Base-by-base conservation (phyloP, 2,329 filamentous ascomycete species). In the Phyllosticta citrichinensis region DNA sequence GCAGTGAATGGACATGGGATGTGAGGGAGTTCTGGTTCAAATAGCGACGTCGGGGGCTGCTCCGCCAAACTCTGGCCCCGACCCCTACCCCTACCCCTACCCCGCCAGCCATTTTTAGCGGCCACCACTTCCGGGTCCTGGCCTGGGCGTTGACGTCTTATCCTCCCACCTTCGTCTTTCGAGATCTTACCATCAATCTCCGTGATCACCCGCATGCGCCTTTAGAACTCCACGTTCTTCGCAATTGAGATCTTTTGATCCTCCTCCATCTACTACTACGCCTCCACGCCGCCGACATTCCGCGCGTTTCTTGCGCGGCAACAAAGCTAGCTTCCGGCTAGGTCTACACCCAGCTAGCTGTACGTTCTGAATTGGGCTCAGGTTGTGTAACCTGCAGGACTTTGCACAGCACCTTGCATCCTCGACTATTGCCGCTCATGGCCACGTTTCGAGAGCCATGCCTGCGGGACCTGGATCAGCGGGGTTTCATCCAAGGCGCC, bases 401-500 rank as follows among this genome's bases (percentile, higher is more conserved):
- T 17, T n/a, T 19, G 25, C 51, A 20, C 20, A 24, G 52, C 20
- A 53, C 9, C 11, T 53, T 12, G 22, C 20, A 20, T 12, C 10
- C 9, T 53, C 17, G 5, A 9, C 40, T 8, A 47, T 47, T 19
- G 27, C 54, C 22, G 27, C 4, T 19, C 19, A 24, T 53, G 52
- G 20, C 52, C 52, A 22, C 52, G 27, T 19, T 33, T 27, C 54
- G 56, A 52, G 55, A 50, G 14, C 69, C 74, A 2, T 74, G 73
- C 61, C 62, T 63, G 2, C 62, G 71, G 35, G 69, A 78, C 59
- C 69, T 77, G 5, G 70, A 74, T 8, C 70, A 75, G 20, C 74
- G 78, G 14, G 81, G 81, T 55, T 76, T 75, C 62, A 71, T 83
- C 25, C 73, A 80, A 69, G 81, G 81, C 22, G 66, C 76, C 2